These are phyloP conservation scores for Daldinia loculata DNA, from an alignment of 495 filamentous ascomycete genomes.

Conservation along the genomic window DNA sequence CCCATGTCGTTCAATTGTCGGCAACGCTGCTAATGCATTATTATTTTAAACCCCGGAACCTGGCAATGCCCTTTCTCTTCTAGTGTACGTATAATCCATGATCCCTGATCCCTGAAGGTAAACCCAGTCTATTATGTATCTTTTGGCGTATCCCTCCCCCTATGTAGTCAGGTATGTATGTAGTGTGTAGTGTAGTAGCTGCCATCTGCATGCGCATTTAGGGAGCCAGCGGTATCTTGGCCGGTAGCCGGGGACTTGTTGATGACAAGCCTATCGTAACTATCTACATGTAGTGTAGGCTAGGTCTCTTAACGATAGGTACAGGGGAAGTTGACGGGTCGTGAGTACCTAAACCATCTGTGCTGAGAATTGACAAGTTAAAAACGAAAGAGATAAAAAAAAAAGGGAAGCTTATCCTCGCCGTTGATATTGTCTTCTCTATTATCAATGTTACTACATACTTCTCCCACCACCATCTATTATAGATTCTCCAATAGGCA, in stretches of 20 bases:
- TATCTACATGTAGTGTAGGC: constrained; percentile 16
- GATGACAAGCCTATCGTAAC: constrained; percentile 18
- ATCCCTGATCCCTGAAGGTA: constrained; percentile 23
- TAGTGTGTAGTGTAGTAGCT: neutral
- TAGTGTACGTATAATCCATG: constrained; percentile 24
- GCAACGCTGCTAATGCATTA: constrained; percentile 1
- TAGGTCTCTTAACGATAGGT: constrained; percentile 6
- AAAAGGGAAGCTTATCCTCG: constrained; percentile 16
- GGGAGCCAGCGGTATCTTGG: constrained; percentile 12
- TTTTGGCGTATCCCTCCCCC: constrained; percentile 24
- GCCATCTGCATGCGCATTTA: constrained; percentile 7
- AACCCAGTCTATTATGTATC: constrained; percentile 19
- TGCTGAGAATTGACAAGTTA: neutral
- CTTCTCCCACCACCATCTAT: constrained; percentile 10
- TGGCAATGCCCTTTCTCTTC: constrained; percentile 20
- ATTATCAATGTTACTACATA: neutral
- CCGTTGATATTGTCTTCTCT: constrained; percentile 6
- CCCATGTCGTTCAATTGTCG: neutral
- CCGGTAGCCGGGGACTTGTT: constrained; percentile 25
- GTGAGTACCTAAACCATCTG: constrained; percentile 7
- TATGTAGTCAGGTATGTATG: neutral
- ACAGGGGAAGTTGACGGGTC: constrained; percentile 1
- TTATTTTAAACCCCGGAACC: constrained; percentile 23
- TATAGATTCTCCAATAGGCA: constrained; percentile 26
- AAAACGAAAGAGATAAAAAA: neutral